A percentile compares a stretch with the other conserved stretches of the same genome.
These are phyloP conservation scores for Casuarina glauca DNA, from an alignment of 306 rosid species.

Conservation along the genomic window DNA sequence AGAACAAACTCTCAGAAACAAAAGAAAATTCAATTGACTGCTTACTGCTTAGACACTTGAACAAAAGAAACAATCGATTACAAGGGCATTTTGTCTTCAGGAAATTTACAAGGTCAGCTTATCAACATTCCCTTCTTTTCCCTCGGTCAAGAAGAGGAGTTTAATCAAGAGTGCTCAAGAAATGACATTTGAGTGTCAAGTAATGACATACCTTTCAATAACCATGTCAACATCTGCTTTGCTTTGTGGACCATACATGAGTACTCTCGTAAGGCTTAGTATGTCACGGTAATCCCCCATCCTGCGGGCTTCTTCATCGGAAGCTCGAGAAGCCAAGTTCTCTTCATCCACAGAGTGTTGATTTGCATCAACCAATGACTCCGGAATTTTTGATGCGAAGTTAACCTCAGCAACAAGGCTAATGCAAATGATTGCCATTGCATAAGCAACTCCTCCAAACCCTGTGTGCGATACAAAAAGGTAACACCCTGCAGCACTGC, in stretches of 20 bases:
- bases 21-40: neutral
- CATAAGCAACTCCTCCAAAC: slow-evolving; percentile 89
- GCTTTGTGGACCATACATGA: slow-evolving; percentile 80
- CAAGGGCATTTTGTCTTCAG: neutral
- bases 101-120: neutral
- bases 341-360: slow-evolving; percentile 30
- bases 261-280: slow-evolving; percentile 90
- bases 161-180: too few species aligned
- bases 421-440: slow-evolving; percentile 77
- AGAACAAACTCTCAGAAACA: neutral
- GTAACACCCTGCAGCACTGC: slow-evolving; percentile 79
- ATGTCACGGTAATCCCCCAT: slow-evolving; percentile 93
- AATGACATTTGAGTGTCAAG: neutral
- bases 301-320: slow-evolving; percentile 66
- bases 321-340: slow-evolving; percentile 45
- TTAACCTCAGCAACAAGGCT: slow-evolving; percentile 58
- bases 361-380: slow-evolving; percentile 40
- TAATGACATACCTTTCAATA: slow-evolving; percentile 65
- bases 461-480: slow-evolving; percentile 91
- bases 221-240: slow-evolving; percentile 78
- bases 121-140: neutral
- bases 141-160: neutral
- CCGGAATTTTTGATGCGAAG: slow-evolving; percentile 45
- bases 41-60: neutral
- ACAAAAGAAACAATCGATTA: neutral